These are phyloP conservation scores for Calocybe indica DNA, from an alignment of 768 basidiomycete species.

Conservation along the genomic window DNA sequence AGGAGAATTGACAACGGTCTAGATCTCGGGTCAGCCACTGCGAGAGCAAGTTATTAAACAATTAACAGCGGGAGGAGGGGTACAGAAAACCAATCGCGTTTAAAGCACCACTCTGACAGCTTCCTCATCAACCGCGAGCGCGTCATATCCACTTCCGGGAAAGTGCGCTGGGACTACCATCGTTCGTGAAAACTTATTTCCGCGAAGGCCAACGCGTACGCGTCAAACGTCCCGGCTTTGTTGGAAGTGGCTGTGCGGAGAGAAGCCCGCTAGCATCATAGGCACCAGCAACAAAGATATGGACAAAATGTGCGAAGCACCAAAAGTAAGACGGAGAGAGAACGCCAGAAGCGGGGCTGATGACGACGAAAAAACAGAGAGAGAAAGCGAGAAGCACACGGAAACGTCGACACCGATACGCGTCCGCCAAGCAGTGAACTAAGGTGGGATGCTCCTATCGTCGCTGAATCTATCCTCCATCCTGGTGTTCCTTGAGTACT, in stretches of 20 bases:
- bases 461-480: constrained; percentile 45
- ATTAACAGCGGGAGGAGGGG: too few relatives aligned
- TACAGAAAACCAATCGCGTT: constrained; percentile 42
- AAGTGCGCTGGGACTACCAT: constrained; percentile 71
- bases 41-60: too few relatives aligned
- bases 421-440: constrained; percentile 76
- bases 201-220: constrained; percentile 62
- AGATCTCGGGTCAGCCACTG: too few relatives aligned
- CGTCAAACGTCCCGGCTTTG: constrained; percentile 64
- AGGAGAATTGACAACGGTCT: too few relatives aligned
- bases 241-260: constrained; percentile 69
- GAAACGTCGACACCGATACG: constrained; percentile 57
- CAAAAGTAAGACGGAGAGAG: too few relatives aligned
- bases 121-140: constrained; percentile 51
- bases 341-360: too few relatives aligned
- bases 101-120: constrained; percentile 62
- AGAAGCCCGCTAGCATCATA: constrained; percentile 49
- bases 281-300: not conserved
- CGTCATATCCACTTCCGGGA: constrained; percentile 50
- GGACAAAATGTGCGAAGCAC: constrained; percentile 35
- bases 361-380: too few relatives aligned
- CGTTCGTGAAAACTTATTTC: constrained; percentile 62
- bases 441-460: constrained; percentile 63
- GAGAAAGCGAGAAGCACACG: too few relatives aligned
- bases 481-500: constrained; percentile 73